Evolutionary conservation across 805 yeast species (phyloP).

Genomic region (Metschnikowia cubensis): DNA sequence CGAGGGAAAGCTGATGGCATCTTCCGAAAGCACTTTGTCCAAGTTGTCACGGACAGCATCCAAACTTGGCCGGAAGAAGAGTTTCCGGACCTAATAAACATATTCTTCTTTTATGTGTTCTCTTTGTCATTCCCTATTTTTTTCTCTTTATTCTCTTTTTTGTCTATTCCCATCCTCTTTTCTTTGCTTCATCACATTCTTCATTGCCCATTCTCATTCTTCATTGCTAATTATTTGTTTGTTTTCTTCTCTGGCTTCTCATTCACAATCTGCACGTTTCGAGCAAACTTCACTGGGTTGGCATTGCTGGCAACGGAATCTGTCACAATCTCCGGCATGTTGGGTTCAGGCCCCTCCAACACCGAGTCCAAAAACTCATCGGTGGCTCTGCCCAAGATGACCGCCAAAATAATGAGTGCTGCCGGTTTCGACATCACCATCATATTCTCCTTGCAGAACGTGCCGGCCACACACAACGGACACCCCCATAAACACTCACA

Average conservation of each 20-base stretch:
- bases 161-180: no score
- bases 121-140: no score
- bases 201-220: no score
- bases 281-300: constrained; percentile 55
- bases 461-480: constrained; percentile 82
- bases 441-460: constrained; percentile 76
- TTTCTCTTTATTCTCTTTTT: no score
- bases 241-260: constrained; percentile 5
- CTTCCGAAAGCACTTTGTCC: constrained; percentile 17
- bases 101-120: no score
- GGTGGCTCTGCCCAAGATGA: constrained; percentile 52
- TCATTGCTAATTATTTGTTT: no score
- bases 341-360: constrained; percentile 69
- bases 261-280: constrained; percentile 45
- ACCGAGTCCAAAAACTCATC: constrained; percentile 43
- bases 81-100: constrained; percentile 1
- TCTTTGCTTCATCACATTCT: no score
- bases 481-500: constrained; percentile 80
- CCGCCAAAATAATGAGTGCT: constrained; percentile 62
- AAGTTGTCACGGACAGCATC: constrained; percentile 36
- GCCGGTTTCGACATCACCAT: constrained; percentile 87
- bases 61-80: constrained; percentile 20
- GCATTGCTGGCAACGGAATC: constrained; percentile 63
- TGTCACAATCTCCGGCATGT: constrained; percentile 63
- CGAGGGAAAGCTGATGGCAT: not conserved